Conservation (phyloP, 208 protist species). For the Angomonas ambiguus region DNA sequence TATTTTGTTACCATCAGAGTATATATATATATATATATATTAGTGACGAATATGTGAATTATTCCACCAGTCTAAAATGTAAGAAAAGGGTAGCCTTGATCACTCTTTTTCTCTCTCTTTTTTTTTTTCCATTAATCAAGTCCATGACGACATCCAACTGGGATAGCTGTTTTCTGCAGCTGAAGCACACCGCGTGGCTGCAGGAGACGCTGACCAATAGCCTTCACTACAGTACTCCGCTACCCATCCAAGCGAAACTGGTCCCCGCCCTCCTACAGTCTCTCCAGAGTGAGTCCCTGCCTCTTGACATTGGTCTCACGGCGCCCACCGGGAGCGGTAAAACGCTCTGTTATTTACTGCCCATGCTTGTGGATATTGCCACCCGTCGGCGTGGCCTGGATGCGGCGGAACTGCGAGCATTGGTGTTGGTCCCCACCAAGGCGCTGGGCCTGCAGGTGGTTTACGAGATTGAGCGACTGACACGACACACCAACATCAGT, state of each 20-base stretch:
- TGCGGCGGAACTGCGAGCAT: constrained; percentile 51
- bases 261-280: constrained; percentile 62
- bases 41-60: not conserved
- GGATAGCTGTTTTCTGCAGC: constrained; percentile 7
- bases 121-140: not conserved
- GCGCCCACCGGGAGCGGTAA: constrained; percentile 89
- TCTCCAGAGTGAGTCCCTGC: constrained; percentile 54
- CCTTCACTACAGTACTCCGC: constrained; percentile 59
- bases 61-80: not conserved
- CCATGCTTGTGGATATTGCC: constrained; percentile 54
- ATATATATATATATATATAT: not conserved
- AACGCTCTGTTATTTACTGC: constrained; percentile 86
- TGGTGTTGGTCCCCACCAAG: constrained; percentile 83
- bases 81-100: not conserved
- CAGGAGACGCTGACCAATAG: constrained; percentile 35
- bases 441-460: constrained; percentile 79
- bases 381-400: constrained; percentile 57
- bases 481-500: constrained; percentile 57
- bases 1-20: not conserved
- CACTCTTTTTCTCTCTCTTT: not conserved
- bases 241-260: constrained; percentile 78
- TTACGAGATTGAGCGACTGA: constrained; percentile 57
- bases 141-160: not conserved
- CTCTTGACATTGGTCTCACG: constrained; percentile 86
- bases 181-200: constrained; percentile 45